These are phyloP conservation scores for Colletotrichum scovillei DNA, from an alignment of 2,329 filamentous ascomycete genomes.

Conservation along the genomic window DNA sequence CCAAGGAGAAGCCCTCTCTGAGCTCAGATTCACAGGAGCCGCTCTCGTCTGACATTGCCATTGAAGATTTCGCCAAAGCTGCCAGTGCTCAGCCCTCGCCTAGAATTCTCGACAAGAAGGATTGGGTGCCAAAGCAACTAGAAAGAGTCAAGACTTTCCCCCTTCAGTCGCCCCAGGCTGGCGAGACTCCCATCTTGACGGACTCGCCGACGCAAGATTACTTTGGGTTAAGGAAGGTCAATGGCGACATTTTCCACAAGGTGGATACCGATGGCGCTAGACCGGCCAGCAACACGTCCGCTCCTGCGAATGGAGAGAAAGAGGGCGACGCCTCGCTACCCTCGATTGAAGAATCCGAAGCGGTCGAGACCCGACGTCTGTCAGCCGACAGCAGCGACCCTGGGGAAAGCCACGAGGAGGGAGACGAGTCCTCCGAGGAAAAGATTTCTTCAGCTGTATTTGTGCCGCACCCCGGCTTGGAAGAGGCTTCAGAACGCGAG, in stretches of 20 bases:
- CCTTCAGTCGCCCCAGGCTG: constrained; percentile 27
- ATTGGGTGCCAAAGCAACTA: constrained; percentile 26
- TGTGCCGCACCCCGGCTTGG: constrained; percentile 76
- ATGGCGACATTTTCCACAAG: constrained; percentile 37
- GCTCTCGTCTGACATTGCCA: constrained; percentile 29
- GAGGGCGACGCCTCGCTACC: constrained; percentile 26
- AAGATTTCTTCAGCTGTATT: constrained; percentile 90
- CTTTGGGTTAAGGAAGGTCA: constrained; percentile 35
- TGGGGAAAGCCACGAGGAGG: constrained; percentile 57
- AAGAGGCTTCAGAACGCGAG: constrained; percentile 48
- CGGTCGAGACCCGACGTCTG: constrained; percentile 44
- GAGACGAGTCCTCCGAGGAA: constrained; percentile 78
- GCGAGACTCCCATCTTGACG: constrained; percentile 31
- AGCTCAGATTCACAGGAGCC: constrained; percentile 44
- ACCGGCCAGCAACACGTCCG: constrained; percentile 13
- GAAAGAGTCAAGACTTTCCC: constrained; percentile 33
- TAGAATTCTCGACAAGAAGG: constrained; percentile 38
- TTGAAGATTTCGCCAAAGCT: constrained; percentile 34
- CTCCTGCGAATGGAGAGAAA: constrained; percentile 16
- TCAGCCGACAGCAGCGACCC: constrained; percentile 53
- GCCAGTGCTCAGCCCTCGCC: constrained; percentile 36
- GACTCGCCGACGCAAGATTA: constrained; percentile 36
- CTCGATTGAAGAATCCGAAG: background rate
- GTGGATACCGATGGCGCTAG: constrained; percentile 23
- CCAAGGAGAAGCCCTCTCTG: constrained; percentile 55